phyloP scores from a whole-genome alignment of 2,329 filamentous ascomycete species.

The Fusarium falciforme region DNA sequence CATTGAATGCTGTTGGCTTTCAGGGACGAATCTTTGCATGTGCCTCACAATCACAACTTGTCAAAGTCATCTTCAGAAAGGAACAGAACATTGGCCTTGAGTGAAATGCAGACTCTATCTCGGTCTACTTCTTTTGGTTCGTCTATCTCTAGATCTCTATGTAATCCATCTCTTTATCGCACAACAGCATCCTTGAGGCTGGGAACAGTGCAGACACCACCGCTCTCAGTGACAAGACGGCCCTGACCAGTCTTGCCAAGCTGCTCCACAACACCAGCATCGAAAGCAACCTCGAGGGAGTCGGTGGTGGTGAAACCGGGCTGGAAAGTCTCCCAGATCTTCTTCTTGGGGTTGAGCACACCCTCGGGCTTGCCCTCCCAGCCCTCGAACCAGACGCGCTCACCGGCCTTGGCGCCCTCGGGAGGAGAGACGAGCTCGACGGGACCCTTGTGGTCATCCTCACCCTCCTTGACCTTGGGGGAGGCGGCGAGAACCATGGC shows the following conservation, averaged over 20 bases:
- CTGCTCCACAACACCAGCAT: constrained; percentile 80
- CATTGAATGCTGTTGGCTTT: neutral
- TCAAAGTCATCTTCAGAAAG: neutral
- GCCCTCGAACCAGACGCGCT: constrained; percentile 92
- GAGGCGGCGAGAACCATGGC: constrained; percentile 97
- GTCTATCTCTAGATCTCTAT: constrained; percentile 9
- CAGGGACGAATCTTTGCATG: neutral
- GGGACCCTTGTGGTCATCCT: constrained; percentile 87
- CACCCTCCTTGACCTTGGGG: constrained; percentile 83
- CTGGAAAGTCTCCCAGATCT: constrained; percentile 97
- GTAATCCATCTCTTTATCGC: constrained; percentile 67
- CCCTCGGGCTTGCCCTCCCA: constrained; percentile 94
- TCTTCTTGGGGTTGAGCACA: constrained; percentile 98
- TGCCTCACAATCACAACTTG: neutral
- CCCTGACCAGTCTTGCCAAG: constrained; percentile 76
- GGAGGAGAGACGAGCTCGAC: constrained; percentile 94
- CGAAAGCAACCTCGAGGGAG: constrained; percentile 84
- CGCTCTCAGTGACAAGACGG: constrained; percentile 79
- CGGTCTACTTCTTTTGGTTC: constrained; percentile 13
- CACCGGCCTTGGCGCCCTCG: constrained; percentile 80
- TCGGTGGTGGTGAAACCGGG: constrained; percentile 94
- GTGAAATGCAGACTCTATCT: neutral
- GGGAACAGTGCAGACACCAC: constrained; percentile 85
- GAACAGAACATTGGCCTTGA: neutral
- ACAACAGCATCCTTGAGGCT: constrained; percentile 84